Percentiles rank a stretch among this genome's conserved stretches.
phyloP scores from a whole-genome alignment of 768 basidiomycete species.

The Nevesoporus exiguus region DNA sequence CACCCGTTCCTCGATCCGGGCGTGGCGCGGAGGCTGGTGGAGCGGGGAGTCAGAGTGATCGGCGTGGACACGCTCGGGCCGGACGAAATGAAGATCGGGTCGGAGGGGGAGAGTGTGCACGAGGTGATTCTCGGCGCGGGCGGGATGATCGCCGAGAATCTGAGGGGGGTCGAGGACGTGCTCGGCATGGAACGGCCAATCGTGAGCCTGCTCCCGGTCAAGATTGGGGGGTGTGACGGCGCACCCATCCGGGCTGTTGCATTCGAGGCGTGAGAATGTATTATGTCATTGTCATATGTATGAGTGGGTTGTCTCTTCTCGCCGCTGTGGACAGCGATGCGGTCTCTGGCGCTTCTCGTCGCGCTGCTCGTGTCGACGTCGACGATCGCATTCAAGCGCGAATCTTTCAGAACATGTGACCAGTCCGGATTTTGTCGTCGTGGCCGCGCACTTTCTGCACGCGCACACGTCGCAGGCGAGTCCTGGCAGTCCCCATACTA shows the following conservation, averaged over 20 bases:
- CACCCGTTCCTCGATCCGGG: constrained; percentile 59
- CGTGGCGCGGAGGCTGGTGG: constrained; percentile 47
- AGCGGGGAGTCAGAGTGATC: constrained; percentile 50
- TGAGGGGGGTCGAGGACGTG: constrained; percentile 51
- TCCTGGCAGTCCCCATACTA: constrained; percentile 89
- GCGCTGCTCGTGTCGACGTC: constrained; percentile 31
- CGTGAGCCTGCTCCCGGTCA: constrained; percentile 57
- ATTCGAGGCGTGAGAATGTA: constrained; percentile 19
- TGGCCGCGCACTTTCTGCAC: constrained; percentile 77
- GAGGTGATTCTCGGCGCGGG: constrained; percentile 55
- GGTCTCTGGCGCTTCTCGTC: constrained; percentile 28
- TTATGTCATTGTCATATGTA: constrained; percentile 1
- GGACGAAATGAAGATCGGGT: constrained; percentile 40
- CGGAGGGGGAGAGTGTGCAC: constrained; percentile 39
- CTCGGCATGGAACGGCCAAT: constrained; percentile 33
- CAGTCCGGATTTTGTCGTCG: constrained; percentile 94
- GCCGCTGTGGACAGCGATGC: constrained; percentile 9
- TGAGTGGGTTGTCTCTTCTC: neutral
- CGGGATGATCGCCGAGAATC: constrained; percentile 65
- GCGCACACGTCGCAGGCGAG: constrained; percentile 54
- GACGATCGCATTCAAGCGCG: constrained; percentile 60
- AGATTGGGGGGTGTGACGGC: constrained; percentile 56
- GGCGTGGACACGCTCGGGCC: constrained; percentile 64
- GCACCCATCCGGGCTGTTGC: constrained; percentile 67
- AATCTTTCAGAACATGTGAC: constrained; percentile 94